Evolutionary conservation across 108 stramenopile species (phyloP).

Genomic region (Schizochytrium sp.): DNA sequence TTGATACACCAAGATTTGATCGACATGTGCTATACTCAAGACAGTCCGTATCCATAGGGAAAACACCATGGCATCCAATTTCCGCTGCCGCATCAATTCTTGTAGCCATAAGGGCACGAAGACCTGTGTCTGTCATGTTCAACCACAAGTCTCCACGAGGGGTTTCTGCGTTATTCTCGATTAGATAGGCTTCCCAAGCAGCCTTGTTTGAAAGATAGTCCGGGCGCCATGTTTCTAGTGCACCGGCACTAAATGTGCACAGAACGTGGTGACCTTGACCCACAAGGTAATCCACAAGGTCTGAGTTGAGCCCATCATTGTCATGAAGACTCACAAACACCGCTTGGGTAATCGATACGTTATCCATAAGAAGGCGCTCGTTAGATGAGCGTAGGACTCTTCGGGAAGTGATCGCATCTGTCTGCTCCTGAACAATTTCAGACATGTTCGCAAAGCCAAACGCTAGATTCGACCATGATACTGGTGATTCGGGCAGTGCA

Average conservation of each 20-base stretch:
- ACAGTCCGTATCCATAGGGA: constrained; percentile 18
- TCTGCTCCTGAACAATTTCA: background rate
- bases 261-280: background rate
- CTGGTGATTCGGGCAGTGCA: background rate
- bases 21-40: background rate
- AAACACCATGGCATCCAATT: constrained; percentile 44
- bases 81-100: constrained; percentile 5
- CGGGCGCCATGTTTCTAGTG: background rate
- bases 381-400: background rate
- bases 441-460: constrained; percentile 34
- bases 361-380: background rate
- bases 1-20: background rate
- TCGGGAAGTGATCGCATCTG: background rate
- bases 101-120: background rate
- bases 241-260: constrained; percentile 37
- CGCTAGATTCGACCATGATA: constrained; percentile 29
- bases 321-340: constrained; percentile 44
- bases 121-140: constrained; percentile 18
- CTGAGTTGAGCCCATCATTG: background rate
- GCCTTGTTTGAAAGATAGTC: constrained; percentile 6
- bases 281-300: background rate
- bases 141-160: background rate
- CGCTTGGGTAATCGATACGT: background rate
- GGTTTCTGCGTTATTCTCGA: background rate
- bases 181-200: background rate